These are phyloP conservation scores for Apiotrichum montevideense DNA, from an alignment of 1,284 basidiomycete species.

Conservation along the genomic window DNA sequence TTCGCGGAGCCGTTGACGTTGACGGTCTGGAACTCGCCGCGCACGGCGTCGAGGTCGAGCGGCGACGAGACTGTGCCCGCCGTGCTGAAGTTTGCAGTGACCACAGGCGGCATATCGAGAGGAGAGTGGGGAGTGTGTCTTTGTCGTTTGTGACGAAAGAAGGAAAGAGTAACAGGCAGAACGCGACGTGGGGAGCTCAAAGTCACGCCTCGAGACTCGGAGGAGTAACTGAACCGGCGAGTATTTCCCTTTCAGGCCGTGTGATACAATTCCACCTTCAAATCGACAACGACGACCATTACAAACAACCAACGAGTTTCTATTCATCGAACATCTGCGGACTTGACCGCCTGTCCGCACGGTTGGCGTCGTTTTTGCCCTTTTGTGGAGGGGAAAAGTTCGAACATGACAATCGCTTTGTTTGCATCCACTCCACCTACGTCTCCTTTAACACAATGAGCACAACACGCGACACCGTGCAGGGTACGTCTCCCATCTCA, in stretches of 20 bases:
- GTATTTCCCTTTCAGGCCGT: too few relatives aligned
- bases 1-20: conserved; percentile 17
- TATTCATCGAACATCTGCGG: too few relatives aligned
- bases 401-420: neutral
- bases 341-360: too few relatives aligned
- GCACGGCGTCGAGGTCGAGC: conserved; percentile 31
- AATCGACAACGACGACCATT: too few relatives aligned
- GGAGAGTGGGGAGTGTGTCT: neutral
- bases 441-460: conserved; percentile 7
- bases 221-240: too few relatives aligned
- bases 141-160: neutral
- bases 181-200: neutral
- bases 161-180: neutral
- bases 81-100: conserved; percentile 28
- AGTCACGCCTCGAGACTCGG: too few relatives aligned
- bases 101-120: conserved; percentile 1
- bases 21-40: conserved; percentile 36
- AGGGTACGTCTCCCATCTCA: conserved; percentile 2
- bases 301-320: too few relatives aligned
- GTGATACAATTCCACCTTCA: too few relatives aligned
- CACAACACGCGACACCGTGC: conserved; percentile 8
- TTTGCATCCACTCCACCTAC: neutral
- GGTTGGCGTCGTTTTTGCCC: too few relatives aligned
- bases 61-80: conserved; percentile 41
- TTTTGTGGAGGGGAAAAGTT: too few relatives aligned